Evolutionary conservation across 2,329 filamentous ascomycete species (phyloP).

Genomic region (Colletotrichum lupini): DNA sequence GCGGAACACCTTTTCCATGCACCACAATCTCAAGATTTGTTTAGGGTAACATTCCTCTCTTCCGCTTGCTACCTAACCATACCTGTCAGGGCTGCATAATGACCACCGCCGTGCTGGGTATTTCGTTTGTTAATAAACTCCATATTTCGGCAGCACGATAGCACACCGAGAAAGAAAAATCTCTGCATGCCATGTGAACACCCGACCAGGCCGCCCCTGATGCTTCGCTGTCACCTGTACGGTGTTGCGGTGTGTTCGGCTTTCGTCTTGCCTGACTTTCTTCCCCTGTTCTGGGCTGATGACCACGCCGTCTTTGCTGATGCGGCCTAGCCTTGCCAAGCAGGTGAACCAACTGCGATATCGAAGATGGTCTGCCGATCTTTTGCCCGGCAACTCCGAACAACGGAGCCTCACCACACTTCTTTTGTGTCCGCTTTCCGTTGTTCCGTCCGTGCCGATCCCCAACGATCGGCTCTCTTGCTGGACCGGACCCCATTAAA

Average conservation of each 20-base stretch:
- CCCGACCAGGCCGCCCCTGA: conserved; percentile 3
- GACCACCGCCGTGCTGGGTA: not conserved
- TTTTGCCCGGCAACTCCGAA: conserved; percentile 27
- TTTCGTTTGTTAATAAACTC: not conserved
- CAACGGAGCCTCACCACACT: conserved; percentile 28
- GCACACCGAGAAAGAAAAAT: not conserved
- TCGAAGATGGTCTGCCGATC: conserved; percentile 25
- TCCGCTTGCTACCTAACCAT: not conserved
- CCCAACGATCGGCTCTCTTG: conserved; percentile 5
- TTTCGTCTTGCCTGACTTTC: not conserved
- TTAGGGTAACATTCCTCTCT: not conserved
- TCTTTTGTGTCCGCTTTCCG: conserved; percentile 11
- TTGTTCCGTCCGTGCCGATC: conserved; percentile 31
- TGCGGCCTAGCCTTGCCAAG: conserved; percentile 32
- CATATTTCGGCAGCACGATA: not conserved
- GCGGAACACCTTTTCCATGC: conserved; percentile 13
- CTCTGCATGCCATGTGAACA: conserved; percentile 14
- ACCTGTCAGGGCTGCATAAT: not conserved
- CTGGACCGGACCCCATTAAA: not conserved
- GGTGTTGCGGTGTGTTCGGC: conserved; percentile 24
- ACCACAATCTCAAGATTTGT: not conserved
- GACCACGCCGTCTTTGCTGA: not conserved
- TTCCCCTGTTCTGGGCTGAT: not conserved
- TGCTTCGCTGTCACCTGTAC: conserved; percentile 12
- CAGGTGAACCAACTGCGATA: conserved; percentile 16